Evolutionary conservation across 208 protist genomes (phyloP), one percentile per base, ranked within the genome.

Genomic region (Trypanosoma theileri): DNA sequence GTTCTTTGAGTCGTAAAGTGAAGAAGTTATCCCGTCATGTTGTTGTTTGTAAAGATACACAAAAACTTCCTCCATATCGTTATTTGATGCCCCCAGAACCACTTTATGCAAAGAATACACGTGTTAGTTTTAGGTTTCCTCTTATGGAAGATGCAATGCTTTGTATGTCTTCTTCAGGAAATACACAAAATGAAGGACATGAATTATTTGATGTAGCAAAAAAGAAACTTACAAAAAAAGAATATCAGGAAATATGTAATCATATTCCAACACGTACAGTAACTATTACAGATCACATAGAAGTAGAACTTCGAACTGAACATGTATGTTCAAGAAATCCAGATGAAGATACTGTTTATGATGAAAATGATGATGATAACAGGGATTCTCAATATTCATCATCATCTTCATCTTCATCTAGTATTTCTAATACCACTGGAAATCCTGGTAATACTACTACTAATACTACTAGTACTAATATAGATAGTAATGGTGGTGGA

Each of bases 1-100:
- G 77, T 6, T 81, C 82, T 1, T 60, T 85, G 24, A 64, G 77
- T 46, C 71, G 68, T n/a, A 89, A 88, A 45, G 58, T 91, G 12
- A 74, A 79, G 67, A 89, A 89, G 61, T 77, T 89, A 28, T 79
- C 69, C 16, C 86, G 86, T 17, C 80, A 89, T 73, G 60, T 81
- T 8, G 69, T 88, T 35, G 14, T 93, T 42, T 67, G 69, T 61
- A 68, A 77, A 75, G 59, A 82, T 53, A 24, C 69, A 59, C 60
- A 71, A 22, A 8, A 75, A 62, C 80, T 93, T 42, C 86, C 86
- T 8, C 80, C 84, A 0, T 95, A 95, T 64, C 74, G 73, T 19
- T 89, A 84, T 59, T 81, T 89, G 45, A 65, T 95, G 0, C 90
- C 90, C 1, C 90, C 90, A 0, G 90, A 95, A 76, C 90, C 90